Evolutionary conservation across 1,139 yeast genomes (phyloP).

Genomic region (Sugiyamaella paludigena): DNA sequence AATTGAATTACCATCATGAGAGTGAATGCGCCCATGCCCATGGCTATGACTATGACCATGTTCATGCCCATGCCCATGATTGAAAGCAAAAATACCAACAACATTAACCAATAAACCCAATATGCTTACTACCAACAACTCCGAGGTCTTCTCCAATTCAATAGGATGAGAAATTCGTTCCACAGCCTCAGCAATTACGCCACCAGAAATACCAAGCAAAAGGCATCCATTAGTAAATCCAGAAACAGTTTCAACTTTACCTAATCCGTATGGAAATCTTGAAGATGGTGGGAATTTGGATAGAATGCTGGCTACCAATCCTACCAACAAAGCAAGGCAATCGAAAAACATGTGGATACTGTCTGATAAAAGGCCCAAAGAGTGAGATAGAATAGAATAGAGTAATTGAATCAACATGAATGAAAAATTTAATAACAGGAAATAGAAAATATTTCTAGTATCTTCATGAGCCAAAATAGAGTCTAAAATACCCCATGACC

Average conservation of each 20-base stretch:
- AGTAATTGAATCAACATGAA: constrained; percentile 93
- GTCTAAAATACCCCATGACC: constrained; percentile 35
- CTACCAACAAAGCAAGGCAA: constrained; percentile 85
- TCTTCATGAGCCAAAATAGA: constrained; percentile 55
- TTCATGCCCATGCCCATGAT: constrained; percentile 63
- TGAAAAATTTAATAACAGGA: constrained; percentile 76
- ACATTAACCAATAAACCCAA: constrained; percentile 84
- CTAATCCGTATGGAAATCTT: constrained; percentile 81
- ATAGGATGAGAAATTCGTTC: constrained; percentile 80
- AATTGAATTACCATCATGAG: constrained; percentile 52
- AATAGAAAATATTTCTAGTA: constrained; percentile 85
- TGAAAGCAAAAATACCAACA: constrained; percentile 91
- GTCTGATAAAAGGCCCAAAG: constrained; percentile 87
- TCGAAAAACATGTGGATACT: constrained; percentile 95
- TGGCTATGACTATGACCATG: constrained; percentile 37
- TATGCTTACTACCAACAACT: constrained; percentile 76
- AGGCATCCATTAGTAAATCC: constrained; percentile 94
- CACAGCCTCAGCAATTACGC: constrained; percentile 81
- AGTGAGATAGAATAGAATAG: constrained; percentile 88
- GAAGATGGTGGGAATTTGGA: constrained; percentile 61
- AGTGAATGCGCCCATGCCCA: constrained; percentile 22
- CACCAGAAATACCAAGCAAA: constrained; percentile 81
- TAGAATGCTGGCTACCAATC: constrained; percentile 77
- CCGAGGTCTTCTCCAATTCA: constrained; percentile 74
- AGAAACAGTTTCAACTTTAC: constrained; percentile 83